Percentiles rank a stretch among this genome's conserved stretches.
phyloP scores from a whole-genome alignment of 2,329 filamentous ascomycete species.

The Westerdykella sp. region DNA sequence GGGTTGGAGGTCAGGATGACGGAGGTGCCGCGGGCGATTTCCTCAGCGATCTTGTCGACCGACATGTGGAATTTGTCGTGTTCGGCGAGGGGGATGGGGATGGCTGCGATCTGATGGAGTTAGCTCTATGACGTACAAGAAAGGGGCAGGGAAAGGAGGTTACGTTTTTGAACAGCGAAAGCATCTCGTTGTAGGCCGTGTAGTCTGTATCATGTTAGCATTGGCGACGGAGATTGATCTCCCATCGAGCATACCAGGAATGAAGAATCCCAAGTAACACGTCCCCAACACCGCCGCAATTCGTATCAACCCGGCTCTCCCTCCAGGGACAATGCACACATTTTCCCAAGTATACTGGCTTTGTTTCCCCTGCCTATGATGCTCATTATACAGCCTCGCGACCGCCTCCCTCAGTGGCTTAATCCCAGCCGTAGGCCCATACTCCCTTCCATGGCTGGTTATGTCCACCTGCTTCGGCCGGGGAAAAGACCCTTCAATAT shows the following conservation, averaged over 20 bases:
- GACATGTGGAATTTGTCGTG: constrained; percentile 90
- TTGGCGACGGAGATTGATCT: not conserved
- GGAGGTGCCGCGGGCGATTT: constrained; percentile 69
- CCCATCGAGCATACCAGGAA: constrained; percentile 50
- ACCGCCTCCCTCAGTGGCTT: constrained; percentile 84
- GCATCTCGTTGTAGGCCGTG: constrained; percentile 96
- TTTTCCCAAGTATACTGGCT: constrained; percentile 97
- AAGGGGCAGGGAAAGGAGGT: constrained; percentile 18
- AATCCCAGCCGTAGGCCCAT: constrained; percentile 88
- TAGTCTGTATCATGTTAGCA: constrained; percentile 52
- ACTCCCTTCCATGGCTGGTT: constrained; percentile 73
- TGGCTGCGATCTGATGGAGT: constrained; percentile 28
- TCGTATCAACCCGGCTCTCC: constrained; percentile 84
- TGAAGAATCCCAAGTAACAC: constrained; percentile 87
- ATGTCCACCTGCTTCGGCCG: constrained; percentile 75
- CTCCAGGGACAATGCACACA: constrained; percentile 91
- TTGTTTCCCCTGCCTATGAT: constrained; percentile 79
- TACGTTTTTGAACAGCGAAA: constrained; percentile 86
- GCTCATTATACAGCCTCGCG: constrained; percentile 85
- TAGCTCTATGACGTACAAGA: not conserved
- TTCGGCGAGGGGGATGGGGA: constrained; percentile 61
- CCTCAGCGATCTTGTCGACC: constrained; percentile 84
- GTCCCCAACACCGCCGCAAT: constrained; percentile 93
- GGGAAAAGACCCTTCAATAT: constrained; percentile 82
- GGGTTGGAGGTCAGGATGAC: constrained; percentile 95